Conservation (phyloP, 176 grass and related monocot species). For the Aegilops tauschii region DNA sequence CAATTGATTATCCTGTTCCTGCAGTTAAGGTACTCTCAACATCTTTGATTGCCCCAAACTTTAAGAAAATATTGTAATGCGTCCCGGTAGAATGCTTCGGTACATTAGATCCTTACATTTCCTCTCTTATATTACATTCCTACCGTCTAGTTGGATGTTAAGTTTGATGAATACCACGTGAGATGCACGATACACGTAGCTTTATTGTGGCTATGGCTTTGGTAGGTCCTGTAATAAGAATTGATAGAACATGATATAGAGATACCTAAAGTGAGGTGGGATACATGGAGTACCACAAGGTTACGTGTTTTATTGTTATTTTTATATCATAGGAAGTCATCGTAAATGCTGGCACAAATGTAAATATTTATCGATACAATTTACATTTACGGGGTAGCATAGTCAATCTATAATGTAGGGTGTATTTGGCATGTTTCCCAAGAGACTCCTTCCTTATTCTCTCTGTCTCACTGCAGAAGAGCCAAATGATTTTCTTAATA, state of each 20-base stretch:
- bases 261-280: neutral
- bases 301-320: neutral
- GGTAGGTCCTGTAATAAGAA: neutral
- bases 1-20: conserved; percentile 86
- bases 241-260: neutral
- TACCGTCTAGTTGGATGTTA: conserved; percentile 15
- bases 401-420: neutral
- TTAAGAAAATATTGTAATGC: neutral
- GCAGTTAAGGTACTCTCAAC: conserved; percentile 57
- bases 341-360: neutral
- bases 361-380: neutral
- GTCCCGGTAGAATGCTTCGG: neutral
- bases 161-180: conserved; percentile 20
- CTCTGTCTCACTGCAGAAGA: neutral
- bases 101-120: neutral
- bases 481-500: conserved; percentile 15
- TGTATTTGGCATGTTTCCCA: neutral
- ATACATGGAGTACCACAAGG: neutral
- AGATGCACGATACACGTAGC: neutral
- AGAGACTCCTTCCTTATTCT: neutral
- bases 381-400: neutral
- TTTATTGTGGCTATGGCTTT: conserved; percentile 17
- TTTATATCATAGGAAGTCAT: neutral
- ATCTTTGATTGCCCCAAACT: conserved; percentile 5
- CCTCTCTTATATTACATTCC: neutral